Evolutionary conservation across 371 early-diverging fungal species (phyloP).

Genomic region (Catenaria anguillulae): DNA sequence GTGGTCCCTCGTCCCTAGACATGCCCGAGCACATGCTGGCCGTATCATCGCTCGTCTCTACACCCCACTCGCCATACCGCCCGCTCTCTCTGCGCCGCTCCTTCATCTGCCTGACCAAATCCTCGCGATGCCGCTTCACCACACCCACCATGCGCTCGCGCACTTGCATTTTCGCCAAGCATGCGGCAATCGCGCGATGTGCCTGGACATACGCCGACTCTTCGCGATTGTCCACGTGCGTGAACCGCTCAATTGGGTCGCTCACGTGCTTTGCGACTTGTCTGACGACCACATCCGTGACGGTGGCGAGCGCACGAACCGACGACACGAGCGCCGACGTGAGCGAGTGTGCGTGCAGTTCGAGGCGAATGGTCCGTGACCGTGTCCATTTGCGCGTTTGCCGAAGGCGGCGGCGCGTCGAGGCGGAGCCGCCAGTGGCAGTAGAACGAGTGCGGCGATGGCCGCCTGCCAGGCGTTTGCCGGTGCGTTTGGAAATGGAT

Average conservation of each 20-base stretch:
- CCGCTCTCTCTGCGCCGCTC: no score
- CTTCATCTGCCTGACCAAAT: no score
- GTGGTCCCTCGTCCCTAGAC: no score
- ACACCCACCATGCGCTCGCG: neutral
- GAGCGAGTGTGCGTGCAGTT: neutral
- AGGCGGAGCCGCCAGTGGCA: no score
- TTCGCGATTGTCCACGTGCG: neutral
- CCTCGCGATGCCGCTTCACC: no score
- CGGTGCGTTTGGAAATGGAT: no score
- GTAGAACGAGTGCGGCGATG: no score
- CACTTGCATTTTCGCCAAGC: neutral
- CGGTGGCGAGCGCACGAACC: neutral
- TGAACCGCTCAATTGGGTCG: slow-evolving; percentile 1
- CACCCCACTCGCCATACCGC: no score
- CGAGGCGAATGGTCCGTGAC: neutral
- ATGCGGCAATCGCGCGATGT: neutral
- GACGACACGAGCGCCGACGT: neutral
- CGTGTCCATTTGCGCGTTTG: no score
- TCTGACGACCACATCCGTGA: neutral
- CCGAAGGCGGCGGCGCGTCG: neutral
- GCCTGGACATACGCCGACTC: slow-evolving; percentile 5
- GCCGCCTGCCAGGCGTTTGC: no score
- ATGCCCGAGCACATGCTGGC: no score
- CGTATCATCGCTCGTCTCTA: no score
- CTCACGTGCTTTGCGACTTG: neutral